Evolutionary conservation across 257 asterid species (phyloP).

Genomic region (Ehretia macrophylla): DNA sequence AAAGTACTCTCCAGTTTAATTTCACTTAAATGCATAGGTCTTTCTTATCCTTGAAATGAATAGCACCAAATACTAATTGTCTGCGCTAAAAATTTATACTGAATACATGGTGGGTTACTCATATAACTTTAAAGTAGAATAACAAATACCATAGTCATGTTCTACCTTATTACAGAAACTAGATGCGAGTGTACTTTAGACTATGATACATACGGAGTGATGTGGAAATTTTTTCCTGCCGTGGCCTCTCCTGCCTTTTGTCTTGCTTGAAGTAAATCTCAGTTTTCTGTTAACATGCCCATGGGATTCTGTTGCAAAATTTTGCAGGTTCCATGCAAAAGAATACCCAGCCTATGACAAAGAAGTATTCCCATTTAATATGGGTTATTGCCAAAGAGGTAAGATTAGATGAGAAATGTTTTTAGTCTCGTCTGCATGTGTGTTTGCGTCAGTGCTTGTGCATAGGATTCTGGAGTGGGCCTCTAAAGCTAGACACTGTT

Average conservation of each 20-base stretch:
- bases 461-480: too few relatives aligned
- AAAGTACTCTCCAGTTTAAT: too few relatives aligned
- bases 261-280: not conserved
- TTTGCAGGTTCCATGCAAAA: conserved; percentile 90
- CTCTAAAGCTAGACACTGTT: too few relatives aligned
- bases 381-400: conserved; percentile 97
- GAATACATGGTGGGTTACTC: not conserved
- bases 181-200: not conserved
- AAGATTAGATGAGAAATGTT: conserved; percentile 8
- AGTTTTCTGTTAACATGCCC: conserved; percentile 2
- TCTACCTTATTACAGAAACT: not conserved
- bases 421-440: not conserved
- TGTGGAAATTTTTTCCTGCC: not conserved
- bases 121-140: not conserved
- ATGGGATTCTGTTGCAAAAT: conserved; percentile 10
- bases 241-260: not conserved
- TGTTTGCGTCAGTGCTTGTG: too few relatives aligned
- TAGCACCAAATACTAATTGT: too few relatives aligned
- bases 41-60: too few relatives aligned
- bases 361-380: conserved; percentile 59
- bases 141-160: not conserved
- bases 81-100: not conserved
- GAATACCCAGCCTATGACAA: conserved; percentile 86
- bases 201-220: too few relatives aligned
- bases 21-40: too few relatives aligned